Base-by-base conservation (phyloP, 148 eudicot species). In the Arbutus unedo region DNA sequence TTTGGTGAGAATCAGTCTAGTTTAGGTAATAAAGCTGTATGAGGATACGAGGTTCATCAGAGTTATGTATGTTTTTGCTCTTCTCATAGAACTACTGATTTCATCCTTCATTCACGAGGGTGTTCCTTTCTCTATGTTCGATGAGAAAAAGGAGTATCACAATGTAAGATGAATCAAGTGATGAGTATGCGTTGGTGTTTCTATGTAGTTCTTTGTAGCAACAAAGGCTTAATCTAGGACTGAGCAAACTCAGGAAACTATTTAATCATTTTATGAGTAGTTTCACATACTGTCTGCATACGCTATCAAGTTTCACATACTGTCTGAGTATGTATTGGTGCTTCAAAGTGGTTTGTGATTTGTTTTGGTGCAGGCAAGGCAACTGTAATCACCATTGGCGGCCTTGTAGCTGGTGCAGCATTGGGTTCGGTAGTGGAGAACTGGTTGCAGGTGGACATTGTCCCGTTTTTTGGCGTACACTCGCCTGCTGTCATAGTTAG, bases 371-470 rank as follows among this genome's bases (percentile, higher is more conserved):
- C 93, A 96, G 99, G 97, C 81, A 96, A 93, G 88, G 99, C 99
- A 76, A 90, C 97, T 49, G 76, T 91, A 60, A 96, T 96, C 57
- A 93, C 99, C 2, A 87, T 92, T 23, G 99, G 99, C 38, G 98
- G 98, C 62, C 96, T 96, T 74, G 93, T 89, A 79, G 95, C 91
- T 50, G 99, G 99, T 62, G 98, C 97, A 51, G 95, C 91, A 9
- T 93, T 96, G 53, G 99, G 99, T n/a, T 94, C 99, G 64, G 96
- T 91, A 54, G 93, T 96, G 50, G 99, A 96, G 84, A 96, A 85
- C 85, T 96, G 94, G 98, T 90, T 96, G 88, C 99, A 96, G 87
- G 99, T 96, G 81, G 99, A 96, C 83, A 92, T 96, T 60, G 99
- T 96, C 79, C 98, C 99, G 50, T 94, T 96, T 84, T 91, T 94